Evolutionary conservation across 768 basidiomycete species (phyloP), one percentile per base, ranked within the genome.

Genomic region (Xerocomellus amylosporus): DNA sequence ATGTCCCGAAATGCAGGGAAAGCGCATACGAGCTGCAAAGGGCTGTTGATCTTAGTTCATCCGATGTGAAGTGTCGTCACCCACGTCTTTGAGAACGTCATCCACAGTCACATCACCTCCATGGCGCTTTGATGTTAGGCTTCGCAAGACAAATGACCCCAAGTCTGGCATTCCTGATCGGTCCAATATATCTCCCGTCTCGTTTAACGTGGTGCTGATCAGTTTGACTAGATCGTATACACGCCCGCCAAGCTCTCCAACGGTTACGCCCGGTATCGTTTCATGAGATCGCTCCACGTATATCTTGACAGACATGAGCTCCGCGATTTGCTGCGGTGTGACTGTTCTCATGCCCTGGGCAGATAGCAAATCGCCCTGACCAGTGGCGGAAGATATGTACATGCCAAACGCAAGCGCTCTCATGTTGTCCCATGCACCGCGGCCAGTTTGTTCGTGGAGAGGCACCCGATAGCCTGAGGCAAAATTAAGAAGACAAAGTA

Each of bases 1-100:
- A 89, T 87, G 66, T 96, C 93, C 51, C 76, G 80, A 68, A 96
- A 94, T 7, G 84, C 88, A 33, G 93, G 93, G 56, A 95, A 82
- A 10, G 85, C 86, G 20, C 79, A 74, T 17, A 88, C 85, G 38
- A 94, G 76, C 88, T 93, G 64, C n/a, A 43, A 28, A 50, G 53
- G 22, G 28, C 34, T 37, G 24, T 56, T 39, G 31, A 53, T 56
- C 42, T 53, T 54, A 46, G 43, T 15, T 30, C 33, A 41, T 33
- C 26, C 39, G 46, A 34, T 34, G 17, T 37, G 48, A 59, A 20
- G 15, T 38, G 34, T 41, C 34, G 37, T 53, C 42, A 62, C 77
- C 63, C 64, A 90, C 90, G 65, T 78, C 80, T 65, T 85, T 82
- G 22, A 93, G 69, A 41, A 89, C 69, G 40, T 77, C 67, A 49